Evolutionary conservation across 805 yeast genomes (phyloP), one percentile per base, ranked within the genome.

Genomic region (Kluyveromyces siamensis): DNA sequence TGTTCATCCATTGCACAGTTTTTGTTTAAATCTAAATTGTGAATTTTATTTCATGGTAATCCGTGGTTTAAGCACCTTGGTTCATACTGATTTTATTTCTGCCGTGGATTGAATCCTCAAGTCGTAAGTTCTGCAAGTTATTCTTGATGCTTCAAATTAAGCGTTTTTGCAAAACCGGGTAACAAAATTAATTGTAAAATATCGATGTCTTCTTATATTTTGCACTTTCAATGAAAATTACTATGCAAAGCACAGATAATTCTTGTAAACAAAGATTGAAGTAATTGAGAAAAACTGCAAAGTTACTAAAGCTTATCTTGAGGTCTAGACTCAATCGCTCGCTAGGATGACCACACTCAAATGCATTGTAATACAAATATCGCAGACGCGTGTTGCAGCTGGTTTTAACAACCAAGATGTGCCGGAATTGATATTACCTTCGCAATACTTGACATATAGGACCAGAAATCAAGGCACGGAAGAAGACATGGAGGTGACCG

Each of bases 351-450:
- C 52, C 2, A 60, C 55, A 36, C 65, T 75, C 46, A 79, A 83
- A n/a, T 77, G 87, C 8, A 75, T 84, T 11, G 84, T 84, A 47
- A 79, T 84, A 21, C 90, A 84, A 60, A 79, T 79, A 57, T 88
- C 87, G 17, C 72, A 87, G 1, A 66, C 73, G 46, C 69, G 74
- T 10, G 82, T 87, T 21, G 76, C 80, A 50, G 89, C 89, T 0
- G 91, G 91, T 2, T 74, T 82, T 55, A 81, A 87, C 14, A 75
- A 75, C 46, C 80, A 75, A 44, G 85, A 83, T 45, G 60, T 77
- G 17, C 93, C 93, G 0, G 67, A 77, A 11, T 60, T 82, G 35
- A 74, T 77, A 5, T 69, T 82, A 53, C 78, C 81, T 44, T 72
- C 87, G 5, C 69, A 73, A 39, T 84, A 83, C 59, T 36, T 43